A percentile compares a stretch with the other conserved stretches of the same genome.
Conservation (phyloP, 2,329 filamentous ascomycete species). For the Colletotrichum truncatum region DNA sequence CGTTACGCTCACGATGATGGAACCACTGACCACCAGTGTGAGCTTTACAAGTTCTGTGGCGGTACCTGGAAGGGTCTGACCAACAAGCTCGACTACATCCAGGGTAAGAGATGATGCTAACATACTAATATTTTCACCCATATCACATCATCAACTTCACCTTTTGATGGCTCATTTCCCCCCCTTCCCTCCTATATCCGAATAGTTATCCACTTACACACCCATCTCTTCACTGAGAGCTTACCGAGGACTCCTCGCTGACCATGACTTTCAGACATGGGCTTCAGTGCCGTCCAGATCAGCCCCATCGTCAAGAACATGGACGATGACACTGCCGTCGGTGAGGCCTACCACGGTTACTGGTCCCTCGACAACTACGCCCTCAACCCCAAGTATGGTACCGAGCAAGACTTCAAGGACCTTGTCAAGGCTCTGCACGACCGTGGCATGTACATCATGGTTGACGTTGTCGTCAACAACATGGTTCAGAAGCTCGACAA, state of each 20-base stretch:
- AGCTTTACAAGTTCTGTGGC: slow-evolving; percentile 54
- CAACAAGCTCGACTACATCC: slow-evolving; percentile 60
- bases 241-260: not conserved
- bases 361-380: slow-evolving; percentile 49
- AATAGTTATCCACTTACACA: no score
- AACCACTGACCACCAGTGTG: slow-evolving; percentile 51
- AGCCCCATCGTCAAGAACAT: slow-evolving; percentile 62
- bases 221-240: no score
- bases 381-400: slow-evolving; percentile 60
- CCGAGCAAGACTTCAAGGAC: slow-evolving; percentile 55
- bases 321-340: slow-evolving; percentile 25
- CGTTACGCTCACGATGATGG: slow-evolving; percentile 52
- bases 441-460: slow-evolving; percentile 65
- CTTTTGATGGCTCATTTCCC: no score
- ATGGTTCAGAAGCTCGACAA: slow-evolving; percentile 47
- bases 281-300: slow-evolving; percentile 60
- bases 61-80: slow-evolving; percentile 59
- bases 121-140: not conserved
- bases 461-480: slow-evolving; percentile 64
- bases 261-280: slow-evolving; percentile 20
- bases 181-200: no score
- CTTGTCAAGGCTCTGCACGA: slow-evolving; percentile 58
- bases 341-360: slow-evolving; percentile 49
- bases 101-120: slow-evolving; percentile 39
- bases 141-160: not conserved